Conservation (phyloP, 306 rosid genomes). For the Canavalia gladiata region DNA sequence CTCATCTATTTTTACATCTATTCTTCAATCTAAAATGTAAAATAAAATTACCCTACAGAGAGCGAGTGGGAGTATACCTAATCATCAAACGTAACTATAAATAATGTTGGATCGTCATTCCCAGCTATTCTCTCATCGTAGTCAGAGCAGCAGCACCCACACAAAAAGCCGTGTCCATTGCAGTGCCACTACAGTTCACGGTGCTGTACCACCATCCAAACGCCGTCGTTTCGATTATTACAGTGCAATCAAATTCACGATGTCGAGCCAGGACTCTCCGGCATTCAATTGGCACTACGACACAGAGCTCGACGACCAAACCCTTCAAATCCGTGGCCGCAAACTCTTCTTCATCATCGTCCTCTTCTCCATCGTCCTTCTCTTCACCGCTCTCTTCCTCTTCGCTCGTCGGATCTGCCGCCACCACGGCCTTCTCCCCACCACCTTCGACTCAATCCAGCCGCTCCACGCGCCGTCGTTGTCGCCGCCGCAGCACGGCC, state of each 20-base stretch:
- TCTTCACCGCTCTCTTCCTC: slow-evolving; percentile 59
- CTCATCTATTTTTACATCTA: too few species aligned
- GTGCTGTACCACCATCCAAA: neutral
- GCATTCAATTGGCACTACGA: slow-evolving; percentile 63
- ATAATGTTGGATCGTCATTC: neutral
- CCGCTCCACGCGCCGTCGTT: slow-evolving; percentile 27
- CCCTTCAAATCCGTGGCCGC: slow-evolving; percentile 63
- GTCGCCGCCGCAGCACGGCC: slow-evolving; percentile 52
- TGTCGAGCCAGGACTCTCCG: slow-evolving; percentile 49
- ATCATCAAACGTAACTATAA: slow-evolving; percentile 46
- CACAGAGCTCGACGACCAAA: slow-evolving; percentile 58
- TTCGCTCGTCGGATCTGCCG: slow-evolving; percentile 78
- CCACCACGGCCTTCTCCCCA: slow-evolving; percentile 32
- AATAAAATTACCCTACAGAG: neutral
- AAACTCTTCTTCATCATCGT: slow-evolving; percentile 67
- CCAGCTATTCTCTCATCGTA: neutral
- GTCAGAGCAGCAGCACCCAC: neutral
- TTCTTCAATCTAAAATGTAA: too few species aligned
- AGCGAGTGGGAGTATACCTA: slow-evolving; percentile 4
- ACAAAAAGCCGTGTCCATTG: neutral
- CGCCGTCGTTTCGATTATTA: slow-evolving; percentile 1
- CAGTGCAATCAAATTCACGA: neutral
- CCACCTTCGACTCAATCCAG: neutral
- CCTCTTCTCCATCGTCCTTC: slow-evolving; percentile 62
- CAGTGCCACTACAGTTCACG: neutral